Evolutionary conservation across 2,329 filamentous ascomycete species (phyloP).

Genomic region (Thielaviopsis ethacetica): DNA sequence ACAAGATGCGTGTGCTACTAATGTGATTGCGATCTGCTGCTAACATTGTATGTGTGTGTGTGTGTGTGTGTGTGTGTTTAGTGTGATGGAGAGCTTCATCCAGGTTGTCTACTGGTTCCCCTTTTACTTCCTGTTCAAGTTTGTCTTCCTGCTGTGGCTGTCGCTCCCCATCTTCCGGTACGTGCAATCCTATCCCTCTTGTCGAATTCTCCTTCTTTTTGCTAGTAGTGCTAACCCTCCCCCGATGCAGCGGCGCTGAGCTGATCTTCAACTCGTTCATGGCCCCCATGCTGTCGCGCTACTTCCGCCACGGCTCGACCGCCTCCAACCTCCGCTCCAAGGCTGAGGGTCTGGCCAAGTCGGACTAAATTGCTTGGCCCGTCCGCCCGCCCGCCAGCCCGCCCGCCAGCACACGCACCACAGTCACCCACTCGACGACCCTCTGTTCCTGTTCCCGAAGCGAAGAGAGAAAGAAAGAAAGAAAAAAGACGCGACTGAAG

Average conservation of each 20-base stretch:
- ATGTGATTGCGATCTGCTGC: constrained; percentile 14
- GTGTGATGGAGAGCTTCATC: constrained; percentile 64
- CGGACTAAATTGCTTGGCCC: constrained; percentile 32
- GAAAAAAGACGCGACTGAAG: background rate
- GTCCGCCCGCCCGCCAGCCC: background rate
- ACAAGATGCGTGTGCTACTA: background rate
- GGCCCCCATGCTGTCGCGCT: constrained; percentile 77
- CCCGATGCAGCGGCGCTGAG: constrained; percentile 61
- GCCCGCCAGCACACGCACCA: background rate
- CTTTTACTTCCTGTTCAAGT: constrained; percentile 99
- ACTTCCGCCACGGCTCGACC: constrained; percentile 64
- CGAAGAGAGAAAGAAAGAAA: too few relatives aligned
- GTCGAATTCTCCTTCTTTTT: too few relatives aligned
- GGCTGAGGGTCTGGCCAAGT: constrained; percentile 54
- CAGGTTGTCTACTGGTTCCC: constrained; percentile 89
- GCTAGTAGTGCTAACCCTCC: constrained; percentile 6
- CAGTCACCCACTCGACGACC: background rate
- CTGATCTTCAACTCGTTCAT: constrained; percentile 94
- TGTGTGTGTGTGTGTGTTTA: constrained; percentile 20
- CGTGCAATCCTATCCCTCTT: constrained; percentile 16
- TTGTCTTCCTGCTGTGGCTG: constrained; percentile 93
- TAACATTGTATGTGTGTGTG: background rate
- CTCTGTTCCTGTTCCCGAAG: background rate
- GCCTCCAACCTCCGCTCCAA: constrained; percentile 78
- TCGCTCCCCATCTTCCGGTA: constrained; percentile 88